Evolutionary conservation across 2,329 filamentous ascomycete genomes (phyloP).

Genomic region (Fusarium oligoseptatum): DNA sequence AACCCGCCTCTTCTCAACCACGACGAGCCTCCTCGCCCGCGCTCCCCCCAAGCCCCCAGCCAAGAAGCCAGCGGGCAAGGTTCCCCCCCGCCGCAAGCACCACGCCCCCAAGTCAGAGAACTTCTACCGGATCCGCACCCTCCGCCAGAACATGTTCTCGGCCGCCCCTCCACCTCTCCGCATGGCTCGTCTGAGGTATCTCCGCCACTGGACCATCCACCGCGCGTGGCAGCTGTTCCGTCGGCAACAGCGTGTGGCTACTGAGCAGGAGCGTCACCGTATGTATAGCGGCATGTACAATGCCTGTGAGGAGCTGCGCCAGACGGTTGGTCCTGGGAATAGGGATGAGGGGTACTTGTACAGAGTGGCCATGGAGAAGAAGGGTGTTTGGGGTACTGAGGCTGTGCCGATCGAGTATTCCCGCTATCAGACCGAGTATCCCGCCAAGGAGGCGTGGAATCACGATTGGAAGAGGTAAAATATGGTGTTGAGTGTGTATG

Average conservation of each 20-base stretch:
- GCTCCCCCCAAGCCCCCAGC: constrained; percentile 44
- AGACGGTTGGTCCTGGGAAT: constrained; percentile 67
- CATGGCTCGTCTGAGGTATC: constrained; percentile 86
- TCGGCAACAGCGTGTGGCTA: constrained; percentile 73
- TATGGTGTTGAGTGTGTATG: constrained; percentile 11
- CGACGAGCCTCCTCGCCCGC: constrained; percentile 49
- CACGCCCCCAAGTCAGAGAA: constrained; percentile 52
- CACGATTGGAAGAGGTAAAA: constrained; percentile 83
- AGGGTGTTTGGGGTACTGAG: constrained; percentile 79
- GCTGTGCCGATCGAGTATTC: constrained; percentile 94
- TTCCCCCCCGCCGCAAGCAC: constrained; percentile 46
- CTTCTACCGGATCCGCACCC: constrained; percentile 59
- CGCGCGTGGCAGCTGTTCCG: constrained; percentile 91
- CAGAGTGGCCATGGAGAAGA: constrained; percentile 91
- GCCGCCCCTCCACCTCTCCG: constrained; percentile 78
- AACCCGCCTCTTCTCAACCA: constrained; percentile 51
- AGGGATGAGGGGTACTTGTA: constrained; percentile 81
- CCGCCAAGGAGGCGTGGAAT: constrained; percentile 87
- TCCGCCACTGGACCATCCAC: constrained; percentile 99
- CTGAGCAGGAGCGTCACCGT: constrained; percentile 79
- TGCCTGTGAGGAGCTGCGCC: constrained; percentile 87
- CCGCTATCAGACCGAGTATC: constrained; percentile 85
- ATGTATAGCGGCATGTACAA: constrained; percentile 85
- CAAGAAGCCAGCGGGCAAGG: constrained; percentile 43
- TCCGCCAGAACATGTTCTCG: constrained; percentile 64